Base-by-base conservation (phyloP, 225 moss, liverwort and hornwort species). In the Antitrichia curtipendula region DNA sequence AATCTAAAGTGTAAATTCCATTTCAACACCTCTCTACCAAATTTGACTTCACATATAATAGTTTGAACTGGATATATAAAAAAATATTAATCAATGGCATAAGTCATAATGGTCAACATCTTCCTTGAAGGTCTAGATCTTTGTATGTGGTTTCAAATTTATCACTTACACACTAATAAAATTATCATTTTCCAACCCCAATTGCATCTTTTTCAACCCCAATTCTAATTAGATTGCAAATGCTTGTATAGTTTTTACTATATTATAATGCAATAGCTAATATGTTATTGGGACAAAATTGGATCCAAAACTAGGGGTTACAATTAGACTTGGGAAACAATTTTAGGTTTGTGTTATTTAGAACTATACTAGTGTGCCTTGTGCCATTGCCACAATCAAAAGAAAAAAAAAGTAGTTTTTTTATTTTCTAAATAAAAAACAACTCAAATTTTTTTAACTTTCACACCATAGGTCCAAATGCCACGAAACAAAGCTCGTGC, bases 1-100 rank as follows among this genome's bases (percentile, higher is more conserved):
- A 50, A 32, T 50, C 5, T 32, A 8, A 75, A 22, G 5, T 32
- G 4, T 5, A 16, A 13, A 50, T 50, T 50, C 21, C 11, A 75
- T 34, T 75, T 75, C 0, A 0, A 1, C 10, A 34, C 21, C 0
- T 8, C 13, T 32, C 0, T 50, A 0, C 32, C 50, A 75, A 75
- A 50, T 75, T 50, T 34, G 34, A 50, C 8, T 8, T 50, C 13
- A 75, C 4, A 47, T 6, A 45, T 0, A 31, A 47, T 8, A 52
- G 13, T 13, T 52, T 52, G 52, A 52, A 2, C 0, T 52, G 1
- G 23, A 22, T 52, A 22, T n/a, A n/a, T n/a, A n/a, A 22, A 2
- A 23, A 31, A 23, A 34, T 34, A 75, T 8, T 22, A 2, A 75
- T 34, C 14, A 52, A 34, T 34, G 2, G 13, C 52, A 52, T 34